phyloP scores from a whole-genome alignment of 345 rosid genomes.

The Trapa bicornis region DNA sequence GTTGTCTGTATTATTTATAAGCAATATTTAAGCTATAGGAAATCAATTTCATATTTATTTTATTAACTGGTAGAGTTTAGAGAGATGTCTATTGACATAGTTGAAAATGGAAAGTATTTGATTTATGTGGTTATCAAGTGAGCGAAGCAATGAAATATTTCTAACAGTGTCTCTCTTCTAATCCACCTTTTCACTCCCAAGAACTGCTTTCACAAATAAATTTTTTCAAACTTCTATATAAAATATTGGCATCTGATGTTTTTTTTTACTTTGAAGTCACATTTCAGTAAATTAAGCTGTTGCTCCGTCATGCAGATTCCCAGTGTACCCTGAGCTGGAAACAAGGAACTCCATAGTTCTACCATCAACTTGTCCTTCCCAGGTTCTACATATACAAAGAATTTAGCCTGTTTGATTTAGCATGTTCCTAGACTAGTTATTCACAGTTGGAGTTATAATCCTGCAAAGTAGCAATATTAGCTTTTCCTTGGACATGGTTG shows the following conservation, averaged over 20 bases:
- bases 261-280: background rate
- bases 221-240: background rate
- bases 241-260: background rate
- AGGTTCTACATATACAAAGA: conserved; percentile 27
- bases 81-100: background rate
- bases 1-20: background rate
- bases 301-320: conserved; percentile 43
- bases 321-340: conserved; percentile 78
- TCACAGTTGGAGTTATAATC: background rate
- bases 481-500: background rate
- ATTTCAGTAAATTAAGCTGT: conserved; percentile 10
- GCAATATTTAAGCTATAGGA: background rate
- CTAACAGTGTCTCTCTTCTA: background rate
- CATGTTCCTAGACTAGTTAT: background rate
- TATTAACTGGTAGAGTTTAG: background rate
- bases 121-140: background rate
- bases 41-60: background rate
- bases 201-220: background rate
- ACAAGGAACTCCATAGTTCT: conserved; percentile 61
- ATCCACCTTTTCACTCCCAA: background rate
- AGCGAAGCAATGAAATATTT: background rate
- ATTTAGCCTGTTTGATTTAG: background rate
- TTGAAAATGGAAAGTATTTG: background rate
- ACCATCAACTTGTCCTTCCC: conserved; percentile 78
- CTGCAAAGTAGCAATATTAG: background rate